Evolutionary conservation across 768 basidiomycete species (phyloP), one percentile per base, ranked within the genome.

Genomic region (Lactarius indigo): DNA sequence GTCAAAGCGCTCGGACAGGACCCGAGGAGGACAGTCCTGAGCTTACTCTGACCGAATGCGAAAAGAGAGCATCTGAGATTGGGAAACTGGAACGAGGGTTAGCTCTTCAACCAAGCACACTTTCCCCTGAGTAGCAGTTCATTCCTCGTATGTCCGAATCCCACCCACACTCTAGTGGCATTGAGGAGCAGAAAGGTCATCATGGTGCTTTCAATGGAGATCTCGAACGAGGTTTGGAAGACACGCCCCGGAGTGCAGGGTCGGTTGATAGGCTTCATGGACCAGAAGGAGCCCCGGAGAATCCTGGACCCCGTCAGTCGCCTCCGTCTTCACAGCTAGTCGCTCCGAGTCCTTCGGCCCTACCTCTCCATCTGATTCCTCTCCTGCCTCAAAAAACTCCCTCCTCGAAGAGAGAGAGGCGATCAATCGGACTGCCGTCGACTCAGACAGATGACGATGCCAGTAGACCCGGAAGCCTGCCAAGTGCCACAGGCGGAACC

Each of bases 281-380:
- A 28, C 35, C 28, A 9, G 50, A 59, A 54, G 26, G 15, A 15
- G 9, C 61, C 9, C 41, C 17, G n/a, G 57, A 68, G 41, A 42
- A 55, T n/a, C 30, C 39, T 18, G 35, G 52, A 33, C 13, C 37
- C 17, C 57, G 28, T 39, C 68, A 39, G 31, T 26, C 30, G 26
- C 57, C 31, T 35, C 57, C 33, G n/a, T 15, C 31, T 31, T 57
- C 56, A 33, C 56, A 35, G 17, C 30, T 26, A 13, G 17, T 20
- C 35, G 17, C 52, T 17, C 30, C 35, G 10, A 37, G 35, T 37
- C 35, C 55, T n/a, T 28, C 42, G 9, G 23, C 60, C 18, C 18
- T 31, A 31, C 55, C 59, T n/a, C 60, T 61, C 33, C 55, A 56
- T 37, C 57, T 57, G 18, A 35, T 61, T 12, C 60, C 65, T 26